phyloP scores from a whole-genome alignment of 2,329 filamentous ascomycete genomes.

The Dryadomyces quercivorus region DNA sequence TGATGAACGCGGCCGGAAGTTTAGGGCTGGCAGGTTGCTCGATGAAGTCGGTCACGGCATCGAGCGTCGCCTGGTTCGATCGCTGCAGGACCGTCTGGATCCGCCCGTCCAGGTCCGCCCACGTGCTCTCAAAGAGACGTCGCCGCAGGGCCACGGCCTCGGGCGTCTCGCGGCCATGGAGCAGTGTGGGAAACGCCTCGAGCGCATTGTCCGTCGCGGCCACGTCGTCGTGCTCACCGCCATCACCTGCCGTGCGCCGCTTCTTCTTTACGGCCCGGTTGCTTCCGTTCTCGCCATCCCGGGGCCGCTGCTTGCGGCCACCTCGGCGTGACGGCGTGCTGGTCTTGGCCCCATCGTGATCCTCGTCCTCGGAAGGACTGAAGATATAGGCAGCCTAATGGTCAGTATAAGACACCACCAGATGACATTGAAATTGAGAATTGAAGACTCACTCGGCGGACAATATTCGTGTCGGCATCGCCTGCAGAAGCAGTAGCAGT shows the following conservation, averaged over 20 bases:
- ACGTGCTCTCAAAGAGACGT: constrained; percentile 47
- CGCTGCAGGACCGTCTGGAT: constrained; percentile 51
- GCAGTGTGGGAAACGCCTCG: constrained; percentile 35
- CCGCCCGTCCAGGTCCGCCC: constrained; percentile 49
- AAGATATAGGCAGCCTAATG: neutral
- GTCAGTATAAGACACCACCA: neutral
- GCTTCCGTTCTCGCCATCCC: neutral
- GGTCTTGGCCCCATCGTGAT: neutral
- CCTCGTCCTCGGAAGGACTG: neutral
- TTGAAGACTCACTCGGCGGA: constrained; percentile 4
- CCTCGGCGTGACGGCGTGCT: neutral
- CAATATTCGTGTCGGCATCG: neutral
- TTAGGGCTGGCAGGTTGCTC: constrained; percentile 28
- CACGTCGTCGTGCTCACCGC: neutral
- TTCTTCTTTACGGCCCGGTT: neutral
- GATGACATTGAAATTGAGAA: neutral
- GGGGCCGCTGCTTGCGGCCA: neutral
- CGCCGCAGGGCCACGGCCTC: constrained; percentile 40
- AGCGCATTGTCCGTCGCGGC: neutral
- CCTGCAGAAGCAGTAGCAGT: neutral
- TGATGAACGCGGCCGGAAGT: constrained; percentile 59
- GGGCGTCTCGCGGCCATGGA: constrained; percentile 40
- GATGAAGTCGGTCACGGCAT: constrained; percentile 46
- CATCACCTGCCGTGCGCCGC: neutral
- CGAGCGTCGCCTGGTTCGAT: constrained; percentile 48